A percentile compares a stretch with the other conserved stretches of the same genome.
Conservation (phyloP, 164 flowering plant species). For the Umbellularia californica region DNA sequence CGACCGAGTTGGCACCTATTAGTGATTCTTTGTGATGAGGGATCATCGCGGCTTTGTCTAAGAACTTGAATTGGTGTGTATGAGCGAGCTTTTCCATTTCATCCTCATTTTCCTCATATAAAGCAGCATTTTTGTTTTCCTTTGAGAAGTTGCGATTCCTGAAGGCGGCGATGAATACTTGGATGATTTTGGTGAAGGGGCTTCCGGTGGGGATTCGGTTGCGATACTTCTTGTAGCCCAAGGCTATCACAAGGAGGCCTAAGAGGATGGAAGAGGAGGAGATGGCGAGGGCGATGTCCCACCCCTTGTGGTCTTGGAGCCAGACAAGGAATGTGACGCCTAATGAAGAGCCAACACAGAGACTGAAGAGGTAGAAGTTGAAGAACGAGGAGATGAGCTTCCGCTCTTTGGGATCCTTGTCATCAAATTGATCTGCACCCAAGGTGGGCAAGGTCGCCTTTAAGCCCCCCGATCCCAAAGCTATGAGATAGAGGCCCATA, state of each 20-base stretch:
- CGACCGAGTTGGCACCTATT: slow-evolving; percentile 8
- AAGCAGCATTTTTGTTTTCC: not conserved
- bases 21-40: not conserved
- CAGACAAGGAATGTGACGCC: slow-evolving; percentile 33
- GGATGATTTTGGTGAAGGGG: slow-evolving; percentile 11
- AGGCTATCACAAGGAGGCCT: slow-evolving; percentile 6
- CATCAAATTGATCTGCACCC: slow-evolving; percentile 39
- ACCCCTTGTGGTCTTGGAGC: slow-evolving; percentile 29
- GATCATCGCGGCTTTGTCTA: slow-evolving; percentile 12
- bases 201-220: slow-evolving; percentile 15
- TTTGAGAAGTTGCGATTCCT: slow-evolving; percentile 11
- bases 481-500: slow-evolving; percentile 31
- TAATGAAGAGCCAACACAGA: slow-evolving; percentile 22
- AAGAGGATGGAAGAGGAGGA: slow-evolving; percentile 6
- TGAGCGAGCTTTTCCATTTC: slow-evolving; percentile 4
- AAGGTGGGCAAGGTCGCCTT: slow-evolving; percentile 28
- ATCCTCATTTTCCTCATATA: not conserved
- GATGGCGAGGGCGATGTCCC: slow-evolving; percentile 14
- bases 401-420: slow-evolving; percentile 19
- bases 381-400: slow-evolving; percentile 29
- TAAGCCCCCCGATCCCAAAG: slow-evolving; percentile 37
- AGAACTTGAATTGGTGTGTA: slow-evolving; percentile 16
- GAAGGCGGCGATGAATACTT: slow-evolving; percentile 16
- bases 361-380: slow-evolving; percentile 33
- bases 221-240: slow-evolving; percentile 11